phyloP scores from a whole-genome alignment of 2,329 filamentous ascomycete genomes.

The Fusarium avenaceum region DNA sequence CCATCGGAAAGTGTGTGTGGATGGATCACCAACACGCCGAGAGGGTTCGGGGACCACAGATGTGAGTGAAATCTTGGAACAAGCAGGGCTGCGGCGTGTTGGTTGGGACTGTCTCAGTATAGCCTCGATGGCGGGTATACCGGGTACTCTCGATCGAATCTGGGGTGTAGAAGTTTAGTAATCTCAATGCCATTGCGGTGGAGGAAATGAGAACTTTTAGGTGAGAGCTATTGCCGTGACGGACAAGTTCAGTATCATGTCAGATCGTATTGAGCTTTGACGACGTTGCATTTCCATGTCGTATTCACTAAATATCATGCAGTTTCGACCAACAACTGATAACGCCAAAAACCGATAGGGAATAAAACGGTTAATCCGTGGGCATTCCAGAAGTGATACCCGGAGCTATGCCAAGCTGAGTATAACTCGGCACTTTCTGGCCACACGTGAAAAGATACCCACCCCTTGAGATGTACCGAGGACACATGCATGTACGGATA shows the following conservation, averaged over 20 bases:
- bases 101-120: slow-evolving; percentile 19
- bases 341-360: background rate
- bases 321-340: background rate
- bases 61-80: background rate
- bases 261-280: background rate
- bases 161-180: fast-evolving
- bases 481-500: background rate
- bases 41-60: background rate
- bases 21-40: background rate
- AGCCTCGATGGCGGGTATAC: background rate
- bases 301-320: slow-evolving; percentile 1
- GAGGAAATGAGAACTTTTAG: background rate
- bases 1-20: slow-evolving; percentile 16
- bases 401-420: background rate
- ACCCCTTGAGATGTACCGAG: too few species aligned
- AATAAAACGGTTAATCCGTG: slow-evolving; percentile 5
- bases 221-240: too few species aligned
- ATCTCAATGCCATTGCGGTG: background rate
- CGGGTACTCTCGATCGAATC: background rate
- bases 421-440: slow-evolving; percentile 7
- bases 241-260: background rate
- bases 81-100: background rate
- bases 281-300: slow-evolving; percentile 9
- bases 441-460: background rate
- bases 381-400: background rate